Conservation (phyloP, 441 rosid genomes). For the Adansonia gregorii region DNA sequence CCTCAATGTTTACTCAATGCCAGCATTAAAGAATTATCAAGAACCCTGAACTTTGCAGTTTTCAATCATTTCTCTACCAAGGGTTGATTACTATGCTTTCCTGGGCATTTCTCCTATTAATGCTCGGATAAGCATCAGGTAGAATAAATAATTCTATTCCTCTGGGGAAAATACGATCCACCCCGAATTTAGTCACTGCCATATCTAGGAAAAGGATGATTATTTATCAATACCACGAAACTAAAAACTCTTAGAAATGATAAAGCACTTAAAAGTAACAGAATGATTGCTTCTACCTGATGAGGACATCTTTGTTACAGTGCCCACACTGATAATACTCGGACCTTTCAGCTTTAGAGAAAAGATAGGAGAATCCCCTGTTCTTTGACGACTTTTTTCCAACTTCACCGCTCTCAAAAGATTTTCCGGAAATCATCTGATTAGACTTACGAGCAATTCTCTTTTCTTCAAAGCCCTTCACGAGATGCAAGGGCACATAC, state of each 20-base stretch:
- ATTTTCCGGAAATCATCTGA: slow-evolving; percentile 50
- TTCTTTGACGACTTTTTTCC: slow-evolving; percentile 47
- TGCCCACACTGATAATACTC: slow-evolving; percentile 73
- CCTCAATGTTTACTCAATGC: background rate
- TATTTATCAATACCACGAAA: background rate
- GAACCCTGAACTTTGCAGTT: background rate
- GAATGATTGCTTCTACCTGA: slow-evolving; percentile 53
- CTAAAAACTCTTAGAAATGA: background rate
- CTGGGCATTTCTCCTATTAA: background rate
- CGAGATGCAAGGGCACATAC: slow-evolving; percentile 82
- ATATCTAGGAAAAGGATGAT: background rate
- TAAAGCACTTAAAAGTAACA: slow-evolving; percentile 12
- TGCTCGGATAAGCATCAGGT: background rate
- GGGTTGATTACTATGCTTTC: background rate
- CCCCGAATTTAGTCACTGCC: background rate
- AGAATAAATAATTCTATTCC: background rate
- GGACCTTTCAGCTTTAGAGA: slow-evolving; percentile 74
- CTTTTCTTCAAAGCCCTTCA: slow-evolving; percentile 93
- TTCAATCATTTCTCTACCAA: background rate
- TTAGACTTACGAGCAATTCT: slow-evolving; percentile 64
- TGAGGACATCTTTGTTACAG: slow-evolving; percentile 71
- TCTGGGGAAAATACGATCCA: background rate
- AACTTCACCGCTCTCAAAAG: slow-evolving; percentile 38
- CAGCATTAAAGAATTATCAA: background rate
- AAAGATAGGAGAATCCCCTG: slow-evolving; percentile 79